Evolutionary conservation across 2,329 filamentous ascomycete species (phyloP).

Genomic region (Fusarium burgessii): DNA sequence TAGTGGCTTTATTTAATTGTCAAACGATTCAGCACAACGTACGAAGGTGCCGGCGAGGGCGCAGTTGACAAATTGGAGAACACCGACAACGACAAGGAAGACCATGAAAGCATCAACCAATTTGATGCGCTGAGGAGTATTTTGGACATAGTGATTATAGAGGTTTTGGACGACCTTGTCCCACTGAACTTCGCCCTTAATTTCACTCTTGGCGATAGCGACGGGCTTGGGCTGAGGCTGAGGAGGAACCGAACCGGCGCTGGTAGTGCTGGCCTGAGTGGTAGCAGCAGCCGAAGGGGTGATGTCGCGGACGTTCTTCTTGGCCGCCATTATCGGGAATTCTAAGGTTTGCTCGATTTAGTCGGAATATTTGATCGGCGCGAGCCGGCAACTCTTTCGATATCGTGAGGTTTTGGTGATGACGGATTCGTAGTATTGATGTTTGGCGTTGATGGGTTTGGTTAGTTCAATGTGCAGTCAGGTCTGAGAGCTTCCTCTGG

Average conservation of each 20-base stretch:
- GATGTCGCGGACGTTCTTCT: conserved; percentile 56
- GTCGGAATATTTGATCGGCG: conserved; percentile 8
- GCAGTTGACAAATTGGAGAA: conserved; percentile 94
- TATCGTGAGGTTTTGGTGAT: conserved; percentile 18
- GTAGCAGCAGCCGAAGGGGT: conserved; percentile 51
- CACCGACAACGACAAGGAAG: conserved; percentile 87
- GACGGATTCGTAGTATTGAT: conserved; percentile 18
- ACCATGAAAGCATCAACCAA: conserved; percentile 91
- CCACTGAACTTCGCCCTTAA: conserved; percentile 53
- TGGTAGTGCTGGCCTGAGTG: conserved; percentile 47
- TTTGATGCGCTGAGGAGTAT: conserved; percentile 91
- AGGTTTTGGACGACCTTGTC: conserved; percentile 75
- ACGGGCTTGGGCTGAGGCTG: conserved; percentile 37
- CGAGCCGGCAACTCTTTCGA: conserved; percentile 9
- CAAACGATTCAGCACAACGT: conserved; percentile 55
- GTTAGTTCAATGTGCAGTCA: conserved; percentile 26
- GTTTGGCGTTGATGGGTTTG: conserved; percentile 17
- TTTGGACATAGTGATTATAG: conserved; percentile 80
- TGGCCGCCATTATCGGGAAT: conserved; percentile 60
- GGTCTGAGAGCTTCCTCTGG: conserved; percentile 44
- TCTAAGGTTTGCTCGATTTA: neutral
- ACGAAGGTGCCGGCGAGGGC: conserved; percentile 94
- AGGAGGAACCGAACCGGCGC: conserved; percentile 44
- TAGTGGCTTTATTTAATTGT: conserved; percentile 22
- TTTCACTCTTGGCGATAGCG: conserved; percentile 39